These are phyloP conservation scores for Ceratorhiza oryzae-sativae DNA, from an alignment of 1,284 basidiomycete species.

Conservation along the genomic window DNA sequence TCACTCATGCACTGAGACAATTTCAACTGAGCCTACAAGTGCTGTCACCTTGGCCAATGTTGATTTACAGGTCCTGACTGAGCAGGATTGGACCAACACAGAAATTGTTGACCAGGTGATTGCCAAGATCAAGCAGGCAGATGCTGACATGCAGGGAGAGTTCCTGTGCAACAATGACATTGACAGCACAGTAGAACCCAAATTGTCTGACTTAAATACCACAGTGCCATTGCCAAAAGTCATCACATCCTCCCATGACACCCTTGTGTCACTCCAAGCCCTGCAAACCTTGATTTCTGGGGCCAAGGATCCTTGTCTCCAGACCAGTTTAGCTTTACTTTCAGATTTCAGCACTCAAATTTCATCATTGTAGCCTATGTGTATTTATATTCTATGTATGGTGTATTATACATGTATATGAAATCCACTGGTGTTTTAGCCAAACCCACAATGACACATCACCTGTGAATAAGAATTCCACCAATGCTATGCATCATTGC, in stretches of 20 bases:
- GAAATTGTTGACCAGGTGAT: constrained; percentile 33
- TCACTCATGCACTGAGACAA: no score
- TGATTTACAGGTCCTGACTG: background rate
- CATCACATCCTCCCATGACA: background rate
- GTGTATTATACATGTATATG: background rate
- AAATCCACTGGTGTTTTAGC: background rate
- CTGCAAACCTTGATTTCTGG: background rate
- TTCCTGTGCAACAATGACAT: background rate
- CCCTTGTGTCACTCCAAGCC: background rate
- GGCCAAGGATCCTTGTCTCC: background rate
- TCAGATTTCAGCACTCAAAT: constrained; percentile 2
- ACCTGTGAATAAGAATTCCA: background rate
- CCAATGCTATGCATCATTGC: background rate
- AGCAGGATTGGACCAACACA: constrained; percentile 13
- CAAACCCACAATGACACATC: background rate
- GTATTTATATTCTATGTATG: background rate
- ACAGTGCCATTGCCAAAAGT: background rate
- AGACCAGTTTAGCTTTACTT: background rate
- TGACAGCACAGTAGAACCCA: background rate
- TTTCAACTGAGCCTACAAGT: background rate
- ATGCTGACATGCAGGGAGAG: background rate
- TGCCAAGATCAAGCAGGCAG: constrained; percentile 4
- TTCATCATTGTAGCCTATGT: background rate
- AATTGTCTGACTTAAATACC: background rate
- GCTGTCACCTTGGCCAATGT: background rate